Conservation (phyloP, 2,329 filamentous ascomycete genomes). For the Fusarium sp. region DNA sequence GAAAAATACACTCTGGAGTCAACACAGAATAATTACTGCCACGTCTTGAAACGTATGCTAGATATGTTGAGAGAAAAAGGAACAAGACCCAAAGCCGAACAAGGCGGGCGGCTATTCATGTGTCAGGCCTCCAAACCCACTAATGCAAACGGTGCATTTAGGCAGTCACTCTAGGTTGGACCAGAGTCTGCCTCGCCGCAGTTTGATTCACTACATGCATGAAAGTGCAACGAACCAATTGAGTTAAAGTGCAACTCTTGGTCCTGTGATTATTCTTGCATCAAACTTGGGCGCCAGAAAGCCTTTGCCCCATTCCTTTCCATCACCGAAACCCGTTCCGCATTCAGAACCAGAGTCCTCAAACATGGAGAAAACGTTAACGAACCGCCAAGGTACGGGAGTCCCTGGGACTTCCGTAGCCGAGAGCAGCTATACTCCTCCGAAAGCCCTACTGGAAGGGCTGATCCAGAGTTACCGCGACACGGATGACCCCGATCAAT, state of each 20-base stretch:
- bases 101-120: background rate
- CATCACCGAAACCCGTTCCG: too few relatives aligned
- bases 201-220: too few relatives aligned
- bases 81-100: background rate
- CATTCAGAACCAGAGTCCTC: too few relatives aligned
- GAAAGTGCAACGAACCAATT: accelerated
- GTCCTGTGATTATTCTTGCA: background rate
- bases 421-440: too few relatives aligned
- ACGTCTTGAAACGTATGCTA: too few relatives aligned
- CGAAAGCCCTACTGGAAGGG: accelerated
- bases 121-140: background rate
- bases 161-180: too few relatives aligned
- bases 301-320: too few relatives aligned
- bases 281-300: background rate
- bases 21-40: background rate
- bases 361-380: accelerated
- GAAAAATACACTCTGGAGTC: background rate
- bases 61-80: too few relatives aligned
- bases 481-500: background rate
- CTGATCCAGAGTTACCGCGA: background rate
- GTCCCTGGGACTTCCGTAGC: accelerated
- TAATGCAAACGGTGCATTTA: background rate
- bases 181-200: too few relatives aligned
- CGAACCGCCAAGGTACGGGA: accelerated
- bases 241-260: background rate